Evolutionary conservation across 768 basidiomycete genomes (phyloP).

Genomic region (Boletus vinaceobasis): DNA sequence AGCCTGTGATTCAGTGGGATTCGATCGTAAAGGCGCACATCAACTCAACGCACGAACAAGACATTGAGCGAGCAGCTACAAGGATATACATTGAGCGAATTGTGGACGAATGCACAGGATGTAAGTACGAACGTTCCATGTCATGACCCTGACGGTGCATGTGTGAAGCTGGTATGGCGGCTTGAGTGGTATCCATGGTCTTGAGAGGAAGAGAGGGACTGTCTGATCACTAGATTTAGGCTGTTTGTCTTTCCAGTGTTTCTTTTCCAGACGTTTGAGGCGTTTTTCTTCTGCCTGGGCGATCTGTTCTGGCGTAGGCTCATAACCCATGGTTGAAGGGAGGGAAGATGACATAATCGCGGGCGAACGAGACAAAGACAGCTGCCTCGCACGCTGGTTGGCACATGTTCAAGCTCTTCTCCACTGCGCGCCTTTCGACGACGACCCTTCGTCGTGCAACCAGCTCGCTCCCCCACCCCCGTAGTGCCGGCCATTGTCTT

Average conservation of each 20-base stretch:
- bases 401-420: constrained; percentile 31
- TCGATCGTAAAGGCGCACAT: not conserved
- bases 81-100: constrained; percentile 1
- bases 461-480: not conserved
- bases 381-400: not conserved
- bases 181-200: constrained; percentile 36
- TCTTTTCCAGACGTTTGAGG: constrained; percentile 45
- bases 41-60: constrained; percentile 62
- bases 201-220: constrained; percentile 15
- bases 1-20: constrained; percentile 42
- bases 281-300: constrained; percentile 49
- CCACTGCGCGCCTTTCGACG: constrained; percentile 16
- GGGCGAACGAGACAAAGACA: not conserved
- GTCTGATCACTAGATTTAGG: not conserved
- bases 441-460: constrained; percentile 15
- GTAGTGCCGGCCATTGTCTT: constrained; percentile 1
- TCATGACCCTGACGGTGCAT: constrained; percentile 54
- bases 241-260: constrained; percentile 24
- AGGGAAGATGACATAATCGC: constrained; percentile 17
- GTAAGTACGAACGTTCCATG: constrained; percentile 72
- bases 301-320: constrained; percentile 52
- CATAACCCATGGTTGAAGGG: constrained; percentile 12
- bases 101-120: not conserved
- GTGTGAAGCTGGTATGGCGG: not conserved
- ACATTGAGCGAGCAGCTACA: constrained; percentile 71